phyloP scores from a whole-genome alignment of 441 rosid species.

The Geranium incanum region DNA sequence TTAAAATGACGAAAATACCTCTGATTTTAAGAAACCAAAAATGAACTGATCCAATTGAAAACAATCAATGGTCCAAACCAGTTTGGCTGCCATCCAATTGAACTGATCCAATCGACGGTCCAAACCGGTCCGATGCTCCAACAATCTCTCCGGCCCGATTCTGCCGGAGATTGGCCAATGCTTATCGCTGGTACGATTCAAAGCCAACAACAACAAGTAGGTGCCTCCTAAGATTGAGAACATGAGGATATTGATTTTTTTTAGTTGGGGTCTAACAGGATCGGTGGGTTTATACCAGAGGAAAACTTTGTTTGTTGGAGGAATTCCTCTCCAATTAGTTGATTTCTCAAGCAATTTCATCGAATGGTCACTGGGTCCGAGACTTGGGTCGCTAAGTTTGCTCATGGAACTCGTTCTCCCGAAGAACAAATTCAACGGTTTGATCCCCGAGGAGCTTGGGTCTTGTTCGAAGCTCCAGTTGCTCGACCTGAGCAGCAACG shows the following conservation, averaged over 20 bases:
- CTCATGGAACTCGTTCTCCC: conserved; percentile 50
- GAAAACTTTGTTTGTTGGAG: conserved; percentile 46
- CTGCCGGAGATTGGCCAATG: conserved; percentile 53
- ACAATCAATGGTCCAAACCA: no score
- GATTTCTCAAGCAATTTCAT: conserved; percentile 52
- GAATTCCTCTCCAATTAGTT: conserved; percentile 42
- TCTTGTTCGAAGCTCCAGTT: conserved; percentile 58
- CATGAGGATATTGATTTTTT: conserved; percentile 46
- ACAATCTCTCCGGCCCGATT: conserved; percentile 46
- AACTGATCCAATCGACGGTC: no score
- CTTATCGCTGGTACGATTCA: conserved; percentile 47
- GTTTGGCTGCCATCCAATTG: no score
- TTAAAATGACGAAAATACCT: no score
- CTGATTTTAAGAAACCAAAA: no score
- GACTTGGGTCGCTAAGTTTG: conserved; percentile 42
- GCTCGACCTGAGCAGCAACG: conserved; percentile 51
- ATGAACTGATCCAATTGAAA: no score
- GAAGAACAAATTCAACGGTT: conserved; percentile 43
- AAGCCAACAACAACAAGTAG: conserved; percentile 38
- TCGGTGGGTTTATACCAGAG: conserved; percentile 41
- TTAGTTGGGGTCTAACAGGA: conserved; percentile 50
- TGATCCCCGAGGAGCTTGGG: conserved; percentile 46
- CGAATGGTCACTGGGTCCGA: conserved; percentile 36
- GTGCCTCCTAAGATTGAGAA: conserved; percentile 45
- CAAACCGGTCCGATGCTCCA: no score